A percentile compares a stretch with the other conserved stretches of the same genome.
phyloP scores from a whole-genome alignment of 495 filamentous ascomycete genomes.

The Penicillium waksmanii region DNA sequence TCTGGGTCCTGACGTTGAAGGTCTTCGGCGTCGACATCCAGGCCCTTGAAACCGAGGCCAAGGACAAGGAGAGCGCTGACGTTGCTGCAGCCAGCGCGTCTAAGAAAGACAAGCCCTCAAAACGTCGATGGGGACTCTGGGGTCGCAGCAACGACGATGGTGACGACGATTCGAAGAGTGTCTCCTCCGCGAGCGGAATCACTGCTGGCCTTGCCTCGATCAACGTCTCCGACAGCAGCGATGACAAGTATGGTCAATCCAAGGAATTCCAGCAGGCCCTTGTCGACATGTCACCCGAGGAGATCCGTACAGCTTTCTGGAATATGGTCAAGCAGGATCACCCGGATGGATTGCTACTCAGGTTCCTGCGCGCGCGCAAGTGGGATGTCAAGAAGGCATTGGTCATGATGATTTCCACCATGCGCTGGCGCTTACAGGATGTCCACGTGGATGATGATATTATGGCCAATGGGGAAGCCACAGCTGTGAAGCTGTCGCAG shows the following conservation, averaged over 20 bases:
- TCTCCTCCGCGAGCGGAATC: slow-evolving; percentile 37
- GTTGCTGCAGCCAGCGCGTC: slow-evolving; percentile 26
- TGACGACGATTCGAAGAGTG: slow-evolving; percentile 51
- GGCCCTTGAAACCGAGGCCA: slow-evolving; percentile 29
- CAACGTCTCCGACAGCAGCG: slow-evolving; percentile 56
- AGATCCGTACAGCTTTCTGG: slow-evolving; percentile 85
- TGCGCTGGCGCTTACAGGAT: slow-evolving; percentile 84
- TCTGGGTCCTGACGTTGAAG: slow-evolving; percentile 79
- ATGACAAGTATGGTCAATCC: slow-evolving; percentile 92
- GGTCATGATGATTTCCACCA: slow-evolving; percentile 91
- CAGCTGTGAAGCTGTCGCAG: slow-evolving; percentile 62
- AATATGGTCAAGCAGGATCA: slow-evolving; percentile 95
- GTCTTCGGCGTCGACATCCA: slow-evolving; percentile 70
- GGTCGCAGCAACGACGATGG: slow-evolving; percentile 58
- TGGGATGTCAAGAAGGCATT: slow-evolving; percentile 95
- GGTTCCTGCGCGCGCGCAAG: slow-evolving; percentile 91
- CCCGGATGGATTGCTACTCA: slow-evolving; percentile 83
- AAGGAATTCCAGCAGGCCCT: slow-evolving; percentile 85
- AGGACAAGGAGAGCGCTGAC: slow-evolving; percentile 14
- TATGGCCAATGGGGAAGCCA: slow-evolving; percentile 75
- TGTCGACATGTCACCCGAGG: slow-evolving; percentile 72
- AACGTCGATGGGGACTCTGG: slow-evolving; percentile 64
- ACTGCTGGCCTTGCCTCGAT: slow-evolving; percentile 36
- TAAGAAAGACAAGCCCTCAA: slow-evolving; percentile 52
- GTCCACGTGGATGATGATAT: slow-evolving; percentile 87